phyloP scores from a whole-genome alignment of 1,139 yeast genomes.

The Citeromyces siamensis region DNA sequence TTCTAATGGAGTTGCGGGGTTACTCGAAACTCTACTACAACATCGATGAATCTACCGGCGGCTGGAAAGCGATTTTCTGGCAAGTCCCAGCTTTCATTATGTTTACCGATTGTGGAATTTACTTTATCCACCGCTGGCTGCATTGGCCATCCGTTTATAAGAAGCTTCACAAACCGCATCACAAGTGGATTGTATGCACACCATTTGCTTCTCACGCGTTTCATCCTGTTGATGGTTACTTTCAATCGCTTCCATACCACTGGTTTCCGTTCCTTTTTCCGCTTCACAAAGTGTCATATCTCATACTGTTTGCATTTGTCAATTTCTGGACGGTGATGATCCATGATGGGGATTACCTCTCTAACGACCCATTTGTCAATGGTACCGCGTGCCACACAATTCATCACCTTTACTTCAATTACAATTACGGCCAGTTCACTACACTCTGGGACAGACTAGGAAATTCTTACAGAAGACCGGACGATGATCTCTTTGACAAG shows the following conservation, averaged over 20 bases:
- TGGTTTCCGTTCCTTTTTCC: conserved; percentile 86
- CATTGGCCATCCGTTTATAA: conserved; percentile 90
- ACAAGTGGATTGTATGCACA: conserved; percentile 97
- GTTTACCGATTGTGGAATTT: conserved; percentile 90
- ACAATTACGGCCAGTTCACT: conserved; percentile 96
- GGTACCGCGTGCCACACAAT: conserved; percentile 98
- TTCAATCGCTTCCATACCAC: conserved; percentile 90
- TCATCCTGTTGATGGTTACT: conserved; percentile 96
- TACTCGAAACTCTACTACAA: conserved; percentile 66
- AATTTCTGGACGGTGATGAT: conserved; percentile 98
- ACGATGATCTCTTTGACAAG: conserved; percentile 68
- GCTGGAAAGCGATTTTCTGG: conserved; percentile 47
- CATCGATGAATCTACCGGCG: conserved; percentile 50
- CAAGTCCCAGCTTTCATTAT: conserved; percentile 74
- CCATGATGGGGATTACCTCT: conserved; percentile 93
- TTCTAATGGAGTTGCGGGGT: conserved; percentile 72
- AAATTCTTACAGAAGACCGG: conserved; percentile 87
- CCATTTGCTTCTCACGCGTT: conserved; percentile 98
- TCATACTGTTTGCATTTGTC: conserved; percentile 74
- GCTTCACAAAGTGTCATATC: conserved; percentile 74
- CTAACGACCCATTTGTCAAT: conserved; percentile 86
- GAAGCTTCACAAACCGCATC: conserved; percentile 92
- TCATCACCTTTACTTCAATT: conserved; percentile 92
- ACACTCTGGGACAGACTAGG: conserved; percentile 97
- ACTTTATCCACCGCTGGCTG: conserved; percentile 81